Evolutionary conservation across 1,284 basidiomycete species (phyloP), one percentile per base, ranked within the genome.

Genomic region (Golubevia sp.): DNA sequence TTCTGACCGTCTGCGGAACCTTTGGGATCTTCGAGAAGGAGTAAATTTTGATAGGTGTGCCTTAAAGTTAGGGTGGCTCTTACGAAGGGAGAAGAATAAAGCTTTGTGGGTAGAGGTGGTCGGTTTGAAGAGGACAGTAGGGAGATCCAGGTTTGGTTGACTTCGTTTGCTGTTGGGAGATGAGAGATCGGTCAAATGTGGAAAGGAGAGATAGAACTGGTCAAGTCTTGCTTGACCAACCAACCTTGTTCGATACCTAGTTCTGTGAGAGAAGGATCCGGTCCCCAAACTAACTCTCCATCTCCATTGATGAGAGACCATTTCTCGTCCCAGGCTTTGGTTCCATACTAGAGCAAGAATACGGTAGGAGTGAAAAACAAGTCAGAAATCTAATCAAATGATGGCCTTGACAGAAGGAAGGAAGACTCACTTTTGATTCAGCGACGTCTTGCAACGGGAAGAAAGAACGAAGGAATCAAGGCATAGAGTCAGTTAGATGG

Each of bases 261-360:
- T 2, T 60, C 56, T 2, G 71, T 71, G 50, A 74, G 54, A 1
- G 58, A 50, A 1, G 71, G 69, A 49, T 74, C 71, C 2, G 71
- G 71, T 0, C 71, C 71, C 71, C 71, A 74, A 3, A 55, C 55
- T 2, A 71, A n/a, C 23, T 54, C 65, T 20, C 69, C 71, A 52
- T 68, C 67, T 20, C 63, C 64, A 11, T 52, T 56, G 24, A 69
- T 59, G 53, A 61, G 15, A 27, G 64, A 65, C 71, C 71, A 74
- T 51, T 71, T 58, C 23, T 51, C 49, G 24, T 74, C 62, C 71
- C 71, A 74, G 3, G 50, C 60, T 2, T 63, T 53, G 1, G 66
- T 67, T 7, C 71, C 71, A 57, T 74, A 74, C 59, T 68, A 34
- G n/a, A 0, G 26, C 7, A 11, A 5, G 20, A n/a, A n/a, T n/a